Base-by-base conservation (phyloP, 2,329 filamentous ascomycete species). In the Huntiella moniliformis region DNA sequence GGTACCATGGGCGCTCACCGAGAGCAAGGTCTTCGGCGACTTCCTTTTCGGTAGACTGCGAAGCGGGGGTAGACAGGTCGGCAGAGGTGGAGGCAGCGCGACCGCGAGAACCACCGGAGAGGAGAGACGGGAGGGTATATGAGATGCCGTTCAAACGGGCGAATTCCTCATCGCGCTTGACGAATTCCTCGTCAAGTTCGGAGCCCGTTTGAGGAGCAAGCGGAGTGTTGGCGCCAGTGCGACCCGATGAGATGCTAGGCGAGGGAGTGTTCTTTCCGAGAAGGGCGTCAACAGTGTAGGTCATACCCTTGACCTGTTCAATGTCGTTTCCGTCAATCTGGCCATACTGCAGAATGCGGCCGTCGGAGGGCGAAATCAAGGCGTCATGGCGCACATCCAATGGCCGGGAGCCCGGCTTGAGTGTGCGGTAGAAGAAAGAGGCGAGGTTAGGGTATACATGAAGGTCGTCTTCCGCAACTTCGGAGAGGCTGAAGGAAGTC, bases 221-320 rank as follows among this genome's bases (percentile, higher is more conserved):
- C 1, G 55, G 54, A 2, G 53, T 17, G 3, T 47, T 38, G 3
- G 45, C 55, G 18, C 38, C 8, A 38, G 42, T 39, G 12, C 40
- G 39, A 46, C 62, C 60, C 12, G 50, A 48, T 48, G 71, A 58
- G 54, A 79, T 61, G 62, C 73, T 74, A 13, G 70, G 61, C 4
- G 68, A 58, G 34, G 72, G 72, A 4, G 68, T 73, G 51, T 68
- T 67, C 52, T 73, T 77, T 44, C 91, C 91, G 2, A 98, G 71
- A 1, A 98, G 71, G 5, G 91, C 87, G 58, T 98, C 91, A 46
- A 98, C 73, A 53, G 80, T 93, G 63, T 98, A 98, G 1, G 91
- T 98, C 71, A 98, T 91, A 50, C 91, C 91, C 64, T 98, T 98
- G 52, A 98, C 88, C 64, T 98, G 91, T 61, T 98, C 91, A 38